A percentile compares a stretch with the other conserved stretches of the same genome.
Evolutionary conservation across 169 alveolate species (phyloP).

Genomic region (Plasmodium inui): DNA sequence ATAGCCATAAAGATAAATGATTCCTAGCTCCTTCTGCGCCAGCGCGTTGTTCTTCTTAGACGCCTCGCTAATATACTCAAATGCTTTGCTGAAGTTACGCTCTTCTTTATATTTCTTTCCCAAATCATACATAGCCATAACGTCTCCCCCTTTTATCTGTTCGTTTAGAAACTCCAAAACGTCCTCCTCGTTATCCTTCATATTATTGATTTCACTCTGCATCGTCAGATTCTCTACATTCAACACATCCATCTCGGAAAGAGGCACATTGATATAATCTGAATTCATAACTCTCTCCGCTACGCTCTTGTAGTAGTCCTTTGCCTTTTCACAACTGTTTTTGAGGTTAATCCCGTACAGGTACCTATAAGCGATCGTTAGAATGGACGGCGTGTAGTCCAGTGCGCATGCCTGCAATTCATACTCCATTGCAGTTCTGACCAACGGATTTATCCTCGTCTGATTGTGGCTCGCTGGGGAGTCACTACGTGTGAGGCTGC

Average conservation of each 20-base stretch:
- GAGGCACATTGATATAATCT: conserved; percentile 61
- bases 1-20: conserved; percentile 65
- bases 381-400: conserved; percentile 53
- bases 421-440: conserved; percentile 25
- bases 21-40: conserved; percentile 63
- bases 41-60: conserved; percentile 62
- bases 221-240: conserved; percentile 51
- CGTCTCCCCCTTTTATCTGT: conserved; percentile 74
- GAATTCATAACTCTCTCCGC: conserved; percentile 73
- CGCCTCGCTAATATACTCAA: conserved; percentile 64
- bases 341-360: conserved; percentile 53
- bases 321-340: conserved; percentile 36
- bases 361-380: conserved; percentile 51
- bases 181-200: conserved; percentile 73
- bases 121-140: conserved; percentile 72
- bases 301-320: conserved; percentile 29
- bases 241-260: conserved; percentile 48
- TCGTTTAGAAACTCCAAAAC: conserved; percentile 65
- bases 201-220: conserved; percentile 63
- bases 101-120: conserved; percentile 76
- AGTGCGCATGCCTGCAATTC: conserved; percentile 20
- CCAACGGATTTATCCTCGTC: neutral
- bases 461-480: neutral
- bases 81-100: conserved; percentile 60
- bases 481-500: neutral